phyloP scores from a whole-genome alignment of 257 asterid genomes.

The Fraxinus anomala region DNA sequence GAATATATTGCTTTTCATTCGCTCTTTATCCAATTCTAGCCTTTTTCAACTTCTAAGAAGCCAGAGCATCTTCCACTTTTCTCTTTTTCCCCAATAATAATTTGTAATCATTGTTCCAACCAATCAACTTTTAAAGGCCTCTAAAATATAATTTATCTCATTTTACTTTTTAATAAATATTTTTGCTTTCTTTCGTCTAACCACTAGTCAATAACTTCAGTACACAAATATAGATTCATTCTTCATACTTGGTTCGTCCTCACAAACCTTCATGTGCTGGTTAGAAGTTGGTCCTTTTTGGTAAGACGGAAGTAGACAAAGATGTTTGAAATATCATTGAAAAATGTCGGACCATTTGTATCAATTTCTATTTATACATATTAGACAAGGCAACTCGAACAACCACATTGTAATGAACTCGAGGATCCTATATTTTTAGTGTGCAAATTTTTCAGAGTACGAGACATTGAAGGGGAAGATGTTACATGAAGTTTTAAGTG shows the following conservation, averaged over 20 bases:
- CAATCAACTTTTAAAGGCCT: not conserved
- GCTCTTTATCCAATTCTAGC: not conserved
- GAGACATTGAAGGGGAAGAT: not conserved
- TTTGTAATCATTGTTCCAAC: not conserved
- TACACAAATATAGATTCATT: too few relatives aligned
- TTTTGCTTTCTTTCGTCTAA: not conserved
- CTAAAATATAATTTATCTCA: not conserved
- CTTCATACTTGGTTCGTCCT: too few relatives aligned
- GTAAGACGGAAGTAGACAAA: too few relatives aligned
- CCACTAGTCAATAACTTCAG: too few relatives aligned
- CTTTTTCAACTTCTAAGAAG: not conserved
- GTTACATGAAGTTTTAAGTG: slow-evolving; percentile 2
- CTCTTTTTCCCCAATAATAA: not conserved
- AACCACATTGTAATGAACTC: not conserved
- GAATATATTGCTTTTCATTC: not conserved
- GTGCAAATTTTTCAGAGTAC: not conserved
- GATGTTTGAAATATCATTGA: too few relatives aligned
- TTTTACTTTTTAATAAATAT: not conserved
- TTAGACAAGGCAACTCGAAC: not conserved
- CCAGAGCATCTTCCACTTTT: not conserved
- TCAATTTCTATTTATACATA: not conserved
- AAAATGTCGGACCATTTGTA: too few relatives aligned
- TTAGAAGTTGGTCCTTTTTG: too few relatives aligned
- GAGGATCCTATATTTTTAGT: not conserved
- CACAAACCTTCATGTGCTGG: too few relatives aligned